A percentile compares a stretch with the other conserved stretches of the same genome.
These are phyloP conservation scores for Dactylonectria macrodidyma DNA, from an alignment of 2,329 filamentous ascomycete genomes.

Conservation along the genomic window DNA sequence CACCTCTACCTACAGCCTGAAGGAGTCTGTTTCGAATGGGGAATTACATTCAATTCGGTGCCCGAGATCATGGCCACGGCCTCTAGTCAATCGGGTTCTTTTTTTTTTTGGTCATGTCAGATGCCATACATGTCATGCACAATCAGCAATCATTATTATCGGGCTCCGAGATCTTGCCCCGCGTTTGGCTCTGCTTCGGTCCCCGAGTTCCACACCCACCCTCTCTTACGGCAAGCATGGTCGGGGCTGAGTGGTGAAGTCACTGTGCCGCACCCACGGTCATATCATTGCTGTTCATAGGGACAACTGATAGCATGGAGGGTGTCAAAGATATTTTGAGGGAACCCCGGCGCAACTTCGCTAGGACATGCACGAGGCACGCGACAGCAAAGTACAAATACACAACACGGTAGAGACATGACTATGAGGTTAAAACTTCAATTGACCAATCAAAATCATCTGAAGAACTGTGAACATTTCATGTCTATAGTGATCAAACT, in stretches of 20 bases:
- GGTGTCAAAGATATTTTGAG: background rate
- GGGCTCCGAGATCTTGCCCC: background rate
- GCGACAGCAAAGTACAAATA: background rate
- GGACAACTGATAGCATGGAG: background rate
- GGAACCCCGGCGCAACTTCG: background rate
- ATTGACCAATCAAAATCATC: conserved; percentile 14
- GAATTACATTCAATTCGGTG: background rate
- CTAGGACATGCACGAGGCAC: background rate
- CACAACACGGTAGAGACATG: background rate
- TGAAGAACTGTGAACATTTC: conserved; percentile 39
- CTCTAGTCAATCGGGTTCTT: background rate
- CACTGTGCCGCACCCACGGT: background rate
- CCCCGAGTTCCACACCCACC: conserved; percentile 1
- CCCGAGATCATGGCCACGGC: background rate
- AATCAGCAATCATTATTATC: background rate
- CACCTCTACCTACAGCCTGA: background rate
- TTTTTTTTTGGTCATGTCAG: background rate
- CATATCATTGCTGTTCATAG: too few species aligned
- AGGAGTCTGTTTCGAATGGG: background rate
- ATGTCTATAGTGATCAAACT: conserved; percentile 53
- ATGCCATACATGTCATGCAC: background rate
- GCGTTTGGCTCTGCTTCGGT: background rate
- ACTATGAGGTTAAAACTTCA: background rate
- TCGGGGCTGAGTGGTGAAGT: background rate
- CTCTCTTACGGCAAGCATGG: background rate